Base-by-base conservation (phyloP, 495 filamentous ascomycete genomes). In the Aspergillus sparsus region DNA sequence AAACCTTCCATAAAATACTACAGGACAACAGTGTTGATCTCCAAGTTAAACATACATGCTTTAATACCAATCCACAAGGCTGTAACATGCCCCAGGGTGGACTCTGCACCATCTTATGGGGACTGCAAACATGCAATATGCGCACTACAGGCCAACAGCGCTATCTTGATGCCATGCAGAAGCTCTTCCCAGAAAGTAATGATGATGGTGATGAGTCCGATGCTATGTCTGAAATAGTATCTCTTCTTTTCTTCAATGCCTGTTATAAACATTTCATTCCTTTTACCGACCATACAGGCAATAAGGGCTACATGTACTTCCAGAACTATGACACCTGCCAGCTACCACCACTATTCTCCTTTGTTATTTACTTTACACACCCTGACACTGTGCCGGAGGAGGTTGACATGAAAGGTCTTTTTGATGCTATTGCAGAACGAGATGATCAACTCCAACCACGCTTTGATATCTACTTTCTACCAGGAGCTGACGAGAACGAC, bases 341-440 rank as follows among this genome's bases (percentile, higher is more conserved):
- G 34, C 35, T 58, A 9, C 56, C 47, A n/a, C 45, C 47, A 18
- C 56, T 58, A 0, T 58, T 41, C 16, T 58, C 56, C 34, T 49
- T 51, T 44, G 33, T 41, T 7, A 31, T 49, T n/a, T 53, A 56
- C 35, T 62, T 62, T n/a, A 62, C 59, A 9, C 45, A 62, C n/a
- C 15, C 51, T 33, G 2, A 56, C 1, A n/a, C 36, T 1, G 5
- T 49, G 8, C 53, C 53, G 3, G 21, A 10, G 5, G 11, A 27
- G 13, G 21, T 45, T 2, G 46, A 56, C 9, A 12, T 42, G 31
- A n/a, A 18, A 21, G 27, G n/a, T 8, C 49, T 56, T 18, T 50
- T 52, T 31, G 3, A 15, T 6, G 16, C 41, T n/a, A 34, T 55
- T 1, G 31, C 2, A 41, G 5, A 6, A 27, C 6, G 3, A 16